Evolutionary conservation across 177 flowering plant genomes (phyloP), one percentile per base, ranked within the genome.

Genomic region (Telopea speciosissima): DNA sequence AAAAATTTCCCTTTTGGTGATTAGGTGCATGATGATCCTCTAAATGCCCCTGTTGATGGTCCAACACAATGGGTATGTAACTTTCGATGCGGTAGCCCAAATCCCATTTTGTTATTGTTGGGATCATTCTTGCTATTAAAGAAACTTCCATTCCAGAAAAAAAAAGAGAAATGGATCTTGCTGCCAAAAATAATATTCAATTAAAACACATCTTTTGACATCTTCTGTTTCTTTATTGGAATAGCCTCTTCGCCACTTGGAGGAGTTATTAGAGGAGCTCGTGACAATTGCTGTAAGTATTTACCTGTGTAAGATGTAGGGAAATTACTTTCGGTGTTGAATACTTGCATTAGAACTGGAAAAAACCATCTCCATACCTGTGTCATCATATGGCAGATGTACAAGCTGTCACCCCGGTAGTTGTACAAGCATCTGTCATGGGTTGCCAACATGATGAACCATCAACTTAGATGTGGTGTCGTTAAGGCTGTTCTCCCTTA

Each of bases 31-130:
- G 89, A 95, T 80, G 95, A 95, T 82, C 98, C 99, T 63, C 67
- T 85, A 56, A 86, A 77, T 77, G 99, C 99, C 10, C 99, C 99
- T 49, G 97, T 91, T 62, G 99, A 95, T 84, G 99, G 99, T 69
- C 99, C 99, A 62, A 95, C 99, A 25, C 97, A 95, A 73, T 95
- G 99, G 98, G 98, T 92, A 69, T 84, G 92, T 84, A 66, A 62
- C 65, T 42, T 52, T 65, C 25, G 63, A 44, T 52, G 19, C 25
- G 12, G 21, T 52, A 22, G 25, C 33, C 63, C 10, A 66, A 65
- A 4, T 23, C 3, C 58, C n/a, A 14, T 52, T 7, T 52, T 16
- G n/a, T 52, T 52, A 36, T 36, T 36, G 40, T 36, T 36, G 19
- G 19, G 13, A 16, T 49, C 54, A 13, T 49, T 49, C 19, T 49